Evolutionary conservation across 345 rosid genomes (phyloP).

Genomic region (Aquilaria malaccensis): DNA sequence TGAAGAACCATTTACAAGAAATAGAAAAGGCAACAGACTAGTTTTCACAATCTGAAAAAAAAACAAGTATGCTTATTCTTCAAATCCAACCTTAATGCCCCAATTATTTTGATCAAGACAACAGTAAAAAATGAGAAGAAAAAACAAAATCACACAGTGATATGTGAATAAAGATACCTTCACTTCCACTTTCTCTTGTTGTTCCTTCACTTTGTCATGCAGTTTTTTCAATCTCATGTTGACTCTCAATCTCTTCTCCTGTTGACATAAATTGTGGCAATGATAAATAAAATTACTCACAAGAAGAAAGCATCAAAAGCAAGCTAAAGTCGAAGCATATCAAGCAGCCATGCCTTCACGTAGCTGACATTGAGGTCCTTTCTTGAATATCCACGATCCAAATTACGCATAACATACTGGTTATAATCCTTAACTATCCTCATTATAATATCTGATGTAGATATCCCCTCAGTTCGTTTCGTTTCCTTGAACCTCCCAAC

Average conservation of each 20-base stretch:
- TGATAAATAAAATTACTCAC: conserved; percentile 4
- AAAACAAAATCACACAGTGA: background rate
- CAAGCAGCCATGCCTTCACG: conserved; percentile 51
- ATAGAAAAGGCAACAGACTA: background rate
- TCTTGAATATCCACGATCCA: conserved; percentile 90
- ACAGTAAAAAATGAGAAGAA: background rate
- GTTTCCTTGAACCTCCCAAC: conserved; percentile 89
- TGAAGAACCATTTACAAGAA: background rate
- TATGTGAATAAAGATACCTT: conserved; percentile 35
- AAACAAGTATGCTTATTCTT: background rate
- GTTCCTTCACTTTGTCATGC: conserved; percentile 89
- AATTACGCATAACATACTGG: conserved; percentile 88
- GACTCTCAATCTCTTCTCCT: conserved; percentile 93
- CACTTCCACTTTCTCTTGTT: conserved; percentile 86
- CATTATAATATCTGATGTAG: conserved; percentile 91
- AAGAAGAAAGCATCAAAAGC: conserved; percentile 1
- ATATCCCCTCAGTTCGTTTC: conserved; percentile 87
- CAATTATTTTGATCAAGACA: background rate
- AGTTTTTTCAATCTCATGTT: conserved; percentile 89
- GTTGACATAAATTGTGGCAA: conserved; percentile 16
- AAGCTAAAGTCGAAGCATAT: background rate
- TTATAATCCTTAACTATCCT: conserved; percentile 91
- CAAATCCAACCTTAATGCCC: background rate
- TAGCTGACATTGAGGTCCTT: conserved; percentile 93
- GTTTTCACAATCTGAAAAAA: background rate